These are phyloP conservation scores for Kickxella alabastrina DNA, from an alignment of 192 early-diverging fungal species.

Conservation along the genomic window DNA sequence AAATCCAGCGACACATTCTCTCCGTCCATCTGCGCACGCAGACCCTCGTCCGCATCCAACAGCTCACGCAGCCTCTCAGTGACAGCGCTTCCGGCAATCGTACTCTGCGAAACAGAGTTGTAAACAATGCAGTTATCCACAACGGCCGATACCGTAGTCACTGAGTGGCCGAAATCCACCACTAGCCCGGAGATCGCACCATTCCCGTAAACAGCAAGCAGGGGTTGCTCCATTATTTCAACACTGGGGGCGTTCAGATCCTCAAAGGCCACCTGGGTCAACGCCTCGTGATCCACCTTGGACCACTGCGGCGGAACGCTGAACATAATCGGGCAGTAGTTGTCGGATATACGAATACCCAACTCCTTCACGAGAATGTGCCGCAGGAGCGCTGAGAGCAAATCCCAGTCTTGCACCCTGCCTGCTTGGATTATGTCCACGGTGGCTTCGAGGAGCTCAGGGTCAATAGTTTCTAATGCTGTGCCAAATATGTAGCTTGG, in stretches of 20 bases:
- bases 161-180: slow-evolving; percentile 86
- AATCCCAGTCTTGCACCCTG: slow-evolving; percentile 67
- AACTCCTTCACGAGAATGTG: slow-evolving; percentile 78
- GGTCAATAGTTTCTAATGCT: slow-evolving; percentile 30
- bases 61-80: slow-evolving; percentile 59
- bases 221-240: slow-evolving; percentile 77
- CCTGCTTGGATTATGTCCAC: slow-evolving; percentile 58
- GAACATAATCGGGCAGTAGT: slow-evolving; percentile 74
- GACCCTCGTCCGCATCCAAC: slow-evolving; percentile 54
- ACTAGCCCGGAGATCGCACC: slow-evolving; percentile 75
- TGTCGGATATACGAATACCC: slow-evolving; percentile 66
- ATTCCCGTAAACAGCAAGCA: slow-evolving; percentile 76
- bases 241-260: slow-evolving; percentile 81
- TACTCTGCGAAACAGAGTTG: slow-evolving; percentile 57
- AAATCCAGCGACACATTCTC: slow-evolving; percentile 54
- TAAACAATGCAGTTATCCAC: slow-evolving; percentile 70
- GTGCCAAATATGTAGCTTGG: slow-evolving; percentile 40
- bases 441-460: slow-evolving; percentile 24
- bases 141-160: slow-evolving; percentile 75
- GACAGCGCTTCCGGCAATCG: slow-evolving; percentile 68
- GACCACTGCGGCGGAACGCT: slow-evolving; percentile 80
- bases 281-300: slow-evolving; percentile 71
- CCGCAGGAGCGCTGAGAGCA: slow-evolving; percentile 68
- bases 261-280: slow-evolving; percentile 90
- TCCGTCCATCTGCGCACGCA: slow-evolving; percentile 47